Base-by-base conservation (phyloP, 805 yeast species). In the Metschnikowia bowlesiae region DNA sequence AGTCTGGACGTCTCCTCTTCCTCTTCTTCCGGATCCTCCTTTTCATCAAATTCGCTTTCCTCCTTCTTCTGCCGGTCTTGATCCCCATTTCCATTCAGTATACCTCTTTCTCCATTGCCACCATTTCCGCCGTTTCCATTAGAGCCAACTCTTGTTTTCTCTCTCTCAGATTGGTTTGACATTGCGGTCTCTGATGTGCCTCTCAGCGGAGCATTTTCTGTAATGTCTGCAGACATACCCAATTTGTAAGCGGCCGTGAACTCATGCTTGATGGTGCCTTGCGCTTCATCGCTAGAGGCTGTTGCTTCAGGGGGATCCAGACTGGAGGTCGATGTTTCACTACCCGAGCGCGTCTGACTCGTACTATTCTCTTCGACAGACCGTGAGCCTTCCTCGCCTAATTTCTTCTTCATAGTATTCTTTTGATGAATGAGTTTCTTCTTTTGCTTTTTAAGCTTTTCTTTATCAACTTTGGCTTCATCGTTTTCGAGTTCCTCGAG, bases 401-500 rank as follows among this genome's bases (percentile, higher is more conserved):
- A 48, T 16, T 55, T 54, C 34, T 56, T 54, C 39, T 52, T 50
- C 42, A 48, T 52, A 33, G 53, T 44, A 47, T 62, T 57, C 32
- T 60, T 55, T 49, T 62, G 57, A 39, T 59, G 61, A 31, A 62
- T 53, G 36, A 65, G 57, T 47, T 62, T 57, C 48, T 60, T 62
- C 52, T 64, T 65, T 40, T 66, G 60, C 41, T 62, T 63, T 57
- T 61, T 56, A 29, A 68, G 55, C 46, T 68, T 61, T 18, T 64
- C 60, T 48, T 65, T 65, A 51, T 56, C 55, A 44, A 59, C 65
- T 40, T 56, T 52, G 32, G 60, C 53, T 7, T 69, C 74, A 7
- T 68, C 75, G 40, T 59, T 62, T 31, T 62, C 64, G 10, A 70
- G 49, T 36, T 70, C 69, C 29, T 73, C 77, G 0, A 70, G 51